Conservation (phyloP, 2,329 filamentous ascomycete genomes). For the Fonsecaea monophora region DNA sequence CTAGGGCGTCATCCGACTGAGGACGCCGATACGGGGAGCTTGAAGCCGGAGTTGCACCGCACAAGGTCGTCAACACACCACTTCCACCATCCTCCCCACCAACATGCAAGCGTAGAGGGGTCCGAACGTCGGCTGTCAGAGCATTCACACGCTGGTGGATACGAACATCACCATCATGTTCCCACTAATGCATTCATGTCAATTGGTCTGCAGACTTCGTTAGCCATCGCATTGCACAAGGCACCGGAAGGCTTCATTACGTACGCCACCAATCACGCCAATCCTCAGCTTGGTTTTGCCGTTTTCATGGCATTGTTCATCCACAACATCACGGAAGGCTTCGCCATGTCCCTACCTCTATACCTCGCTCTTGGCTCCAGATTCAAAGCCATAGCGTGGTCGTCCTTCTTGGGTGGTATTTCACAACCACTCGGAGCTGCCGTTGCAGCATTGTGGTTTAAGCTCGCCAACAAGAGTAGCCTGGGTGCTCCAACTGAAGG, state of each 20-base stretch:
- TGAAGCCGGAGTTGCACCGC: constrained; percentile 25
- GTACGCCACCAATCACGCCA: constrained; percentile 96
- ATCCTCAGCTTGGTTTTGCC: constrained; percentile 82
- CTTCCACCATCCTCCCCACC: constrained; percentile 38
- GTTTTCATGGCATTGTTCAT: constrained; percentile 97
- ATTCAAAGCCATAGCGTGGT: constrained; percentile 81
- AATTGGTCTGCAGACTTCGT: constrained; percentile 93
- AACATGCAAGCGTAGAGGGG: constrained; percentile 25
- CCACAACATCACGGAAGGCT: constrained; percentile 97
- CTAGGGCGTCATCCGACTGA: constrained; percentile 23
- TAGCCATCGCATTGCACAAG: constrained; percentile 95
- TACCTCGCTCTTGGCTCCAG: constrained; percentile 88
- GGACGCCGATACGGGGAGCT: constrained; percentile 19
- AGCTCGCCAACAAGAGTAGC: constrained; percentile 64
- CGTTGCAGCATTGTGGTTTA: constrained; percentile 85
- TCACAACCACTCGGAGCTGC: constrained; percentile 86
- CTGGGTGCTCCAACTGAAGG: constrained; percentile 57
- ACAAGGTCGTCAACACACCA: constrained; percentile 39
- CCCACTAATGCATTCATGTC: constrained; percentile 91
- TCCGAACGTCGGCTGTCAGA: constrained; percentile 24
- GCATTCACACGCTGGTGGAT: constrained; percentile 38
- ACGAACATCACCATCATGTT: constrained; percentile 87
- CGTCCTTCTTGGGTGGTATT: constrained; percentile 80
- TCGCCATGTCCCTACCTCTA: constrained; percentile 88
- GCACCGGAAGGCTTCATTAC: constrained; percentile 88